Conservation (phyloP, 2,329 filamentous ascomycete species). For the Penicillium sp. region DNA sequence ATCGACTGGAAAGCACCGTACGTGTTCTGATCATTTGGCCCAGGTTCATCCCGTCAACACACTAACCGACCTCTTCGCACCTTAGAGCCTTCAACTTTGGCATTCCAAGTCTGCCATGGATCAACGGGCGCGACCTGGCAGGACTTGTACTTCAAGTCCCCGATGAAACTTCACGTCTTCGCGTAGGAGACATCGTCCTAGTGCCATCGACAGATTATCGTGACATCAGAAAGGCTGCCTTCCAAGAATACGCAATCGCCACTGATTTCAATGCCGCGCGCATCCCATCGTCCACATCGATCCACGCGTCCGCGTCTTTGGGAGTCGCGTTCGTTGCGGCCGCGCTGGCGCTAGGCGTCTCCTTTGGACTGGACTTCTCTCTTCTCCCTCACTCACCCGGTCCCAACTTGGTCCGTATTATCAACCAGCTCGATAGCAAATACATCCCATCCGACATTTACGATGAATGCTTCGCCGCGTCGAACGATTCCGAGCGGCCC, state of each 20-base stretch:
- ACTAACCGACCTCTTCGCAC: conserved; percentile 1
- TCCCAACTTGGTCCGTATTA: conserved; percentile 57
- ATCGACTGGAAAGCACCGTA: conserved; percentile 75
- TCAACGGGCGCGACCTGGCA: conserved; percentile 67
- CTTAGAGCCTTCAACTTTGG: conserved; percentile 71
- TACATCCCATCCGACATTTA: conserved; percentile 60
- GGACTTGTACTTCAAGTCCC: conserved; percentile 58
- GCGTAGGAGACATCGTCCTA: conserved; percentile 56
- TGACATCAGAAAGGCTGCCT: conserved; percentile 68
- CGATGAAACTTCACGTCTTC: conserved; percentile 49
- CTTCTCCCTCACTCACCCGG: conserved; percentile 43
- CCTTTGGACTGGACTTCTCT: conserved; percentile 65
- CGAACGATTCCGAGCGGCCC: conserved; percentile 54
- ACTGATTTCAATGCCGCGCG: conserved; percentile 63
- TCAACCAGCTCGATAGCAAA: conserved; percentile 48
- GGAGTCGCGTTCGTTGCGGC: conserved; percentile 72
- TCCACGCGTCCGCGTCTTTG: conserved; percentile 59
- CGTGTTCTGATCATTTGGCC: conserved; percentile 30
- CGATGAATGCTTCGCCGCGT: conserved; percentile 60
- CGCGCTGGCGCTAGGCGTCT: conserved; percentile 64
- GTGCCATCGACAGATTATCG: conserved; percentile 73
- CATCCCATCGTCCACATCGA: conserved; percentile 54
- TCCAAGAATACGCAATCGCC: conserved; percentile 66
- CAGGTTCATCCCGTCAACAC: not conserved
- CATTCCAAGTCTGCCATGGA: conserved; percentile 64